Percentiles rank a stretch among this genome's conserved stretches.
Evolutionary conservation across 2,329 filamentous ascomycete species (phyloP).

Genomic region (Trichophyton equinum): DNA sequence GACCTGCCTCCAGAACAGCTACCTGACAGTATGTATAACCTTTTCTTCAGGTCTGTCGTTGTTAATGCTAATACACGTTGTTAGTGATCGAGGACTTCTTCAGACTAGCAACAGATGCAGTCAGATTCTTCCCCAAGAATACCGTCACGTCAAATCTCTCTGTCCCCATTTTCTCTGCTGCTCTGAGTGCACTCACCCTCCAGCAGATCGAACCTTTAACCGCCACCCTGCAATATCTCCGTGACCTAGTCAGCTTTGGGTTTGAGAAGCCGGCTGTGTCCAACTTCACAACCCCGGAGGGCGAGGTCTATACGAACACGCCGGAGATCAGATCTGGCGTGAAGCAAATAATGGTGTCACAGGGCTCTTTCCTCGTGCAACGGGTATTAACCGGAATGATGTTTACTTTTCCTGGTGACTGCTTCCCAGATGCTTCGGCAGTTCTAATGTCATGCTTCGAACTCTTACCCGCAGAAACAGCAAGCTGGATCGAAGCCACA

Average conservation of each 20-base stretch:
- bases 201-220: slow-evolving; percentile 87
- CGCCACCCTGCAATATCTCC: slow-evolving; percentile 82
- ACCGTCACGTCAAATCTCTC: slow-evolving; percentile 70
- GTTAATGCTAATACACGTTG: slow-evolving; percentile 10
- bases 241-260: slow-evolving; percentile 82
- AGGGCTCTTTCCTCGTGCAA: slow-evolving; percentile 71
- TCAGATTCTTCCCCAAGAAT: slow-evolving; percentile 81
- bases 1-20: slow-evolving; percentile 67
- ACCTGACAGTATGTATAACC: slow-evolving; percentile 46
- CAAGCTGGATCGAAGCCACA: slow-evolving; percentile 70
- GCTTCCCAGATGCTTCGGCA: slow-evolving; percentile 85
- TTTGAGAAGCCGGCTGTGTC: slow-evolving; percentile 52
- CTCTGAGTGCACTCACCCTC: slow-evolving; percentile 71
- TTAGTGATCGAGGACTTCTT: slow-evolving; percentile 91
- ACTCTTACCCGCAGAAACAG: slow-evolving; percentile 65
- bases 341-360: slow-evolving; percentile 53
- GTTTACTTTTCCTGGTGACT: slow-evolving; percentile 94
- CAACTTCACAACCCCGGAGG: slow-evolving; percentile 49
- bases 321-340: slow-evolving; percentile 61
- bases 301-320: slow-evolving; percentile 48
- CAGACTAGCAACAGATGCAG: slow-evolving; percentile 77
- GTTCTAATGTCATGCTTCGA: slow-evolving; percentile 86
- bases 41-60: not conserved
- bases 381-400: slow-evolving; percentile 95
- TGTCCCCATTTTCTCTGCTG: slow-evolving; percentile 72